Percentiles rank a stretch among this genome's conserved stretches.
phyloP scores from a whole-genome alignment of 306 rosid species.

The Ormosia emarginata region DNA sequence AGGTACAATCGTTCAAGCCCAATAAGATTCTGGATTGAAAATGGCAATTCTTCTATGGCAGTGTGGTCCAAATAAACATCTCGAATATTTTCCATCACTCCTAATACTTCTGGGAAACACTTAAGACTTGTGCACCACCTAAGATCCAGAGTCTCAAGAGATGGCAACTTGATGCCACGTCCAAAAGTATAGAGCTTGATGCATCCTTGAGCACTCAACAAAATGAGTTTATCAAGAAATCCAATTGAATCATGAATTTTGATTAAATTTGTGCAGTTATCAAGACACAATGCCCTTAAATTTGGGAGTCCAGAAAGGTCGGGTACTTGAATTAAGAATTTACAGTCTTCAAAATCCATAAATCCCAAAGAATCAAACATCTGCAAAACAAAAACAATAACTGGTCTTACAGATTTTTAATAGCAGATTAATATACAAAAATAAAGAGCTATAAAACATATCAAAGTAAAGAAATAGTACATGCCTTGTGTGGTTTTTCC shows the following conservation, averaged over 20 bases:
- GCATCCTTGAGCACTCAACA: slow-evolving; percentile 1
- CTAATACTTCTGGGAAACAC: neutral
- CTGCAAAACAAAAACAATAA: neutral
- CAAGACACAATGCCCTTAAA: neutral
- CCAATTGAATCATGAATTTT: neutral
- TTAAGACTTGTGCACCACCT: neutral
- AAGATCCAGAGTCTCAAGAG: slow-evolving; percentile 12
- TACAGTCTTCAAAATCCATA: neutral
- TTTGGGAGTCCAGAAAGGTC: neutral
- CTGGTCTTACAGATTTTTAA: too few species aligned
- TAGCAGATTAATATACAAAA: too few species aligned
- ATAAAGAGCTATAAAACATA: too few species aligned
- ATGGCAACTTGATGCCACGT: neutral
- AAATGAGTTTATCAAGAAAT: neutral
- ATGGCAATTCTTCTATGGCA: neutral
- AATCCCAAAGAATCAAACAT: neutral
- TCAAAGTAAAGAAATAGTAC: neutral
- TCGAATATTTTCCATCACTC: slow-evolving; percentile 8
- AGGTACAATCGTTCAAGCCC: neutral
- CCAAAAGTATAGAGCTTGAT: neutral
- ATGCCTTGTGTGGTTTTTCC: neutral
- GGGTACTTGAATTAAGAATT: neutral
- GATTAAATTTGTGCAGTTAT: neutral
- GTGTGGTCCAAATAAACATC: neutral
- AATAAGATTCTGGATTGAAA: neutral